A percentile compares a stretch with the other conserved stretches of the same genome.
Conservation (phyloP, 1,284 basidiomycete genomes). For the Rhodotorula sp. region DNA sequence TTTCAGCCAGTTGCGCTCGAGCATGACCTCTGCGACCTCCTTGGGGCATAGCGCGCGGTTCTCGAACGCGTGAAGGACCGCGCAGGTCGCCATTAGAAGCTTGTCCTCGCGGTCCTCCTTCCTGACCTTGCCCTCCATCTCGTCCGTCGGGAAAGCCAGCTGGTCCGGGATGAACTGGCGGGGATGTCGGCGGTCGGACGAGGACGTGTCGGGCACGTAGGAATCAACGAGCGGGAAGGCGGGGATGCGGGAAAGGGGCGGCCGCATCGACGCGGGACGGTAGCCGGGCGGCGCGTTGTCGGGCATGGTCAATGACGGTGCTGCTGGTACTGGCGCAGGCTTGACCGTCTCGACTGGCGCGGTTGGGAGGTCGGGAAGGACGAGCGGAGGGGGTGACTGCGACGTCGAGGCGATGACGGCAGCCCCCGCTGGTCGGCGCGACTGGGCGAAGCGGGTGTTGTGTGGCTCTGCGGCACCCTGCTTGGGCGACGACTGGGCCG, state of each 20-base stretch:
- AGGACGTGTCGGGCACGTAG: constrained; percentile 28
- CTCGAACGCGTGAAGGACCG: constrained; percentile 34
- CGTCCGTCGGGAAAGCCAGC: constrained; percentile 30
- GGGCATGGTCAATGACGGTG: background rate
- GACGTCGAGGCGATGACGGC: background rate
- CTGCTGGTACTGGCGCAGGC: background rate
- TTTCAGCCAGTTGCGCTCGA: constrained; percentile 41
- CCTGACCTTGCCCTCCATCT: constrained; percentile 25
- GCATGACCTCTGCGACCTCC: constrained; percentile 45
- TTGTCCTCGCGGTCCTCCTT: constrained; percentile 40
- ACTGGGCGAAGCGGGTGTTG: constrained; percentile 7
- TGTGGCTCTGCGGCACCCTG: background rate
- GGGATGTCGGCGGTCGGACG: constrained; percentile 27
- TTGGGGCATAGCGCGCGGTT: constrained; percentile 46
- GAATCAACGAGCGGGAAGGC: constrained; percentile 37
- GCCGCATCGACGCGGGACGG: constrained; percentile 11
- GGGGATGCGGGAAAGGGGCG: constrained; percentile 27
- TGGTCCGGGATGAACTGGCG: constrained; percentile 33
- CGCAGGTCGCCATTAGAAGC: constrained; percentile 42
- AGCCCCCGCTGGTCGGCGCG: background rate
- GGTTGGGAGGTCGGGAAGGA: background rate
- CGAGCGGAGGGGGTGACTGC: background rate
- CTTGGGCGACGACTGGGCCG: background rate
- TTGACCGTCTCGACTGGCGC: background rate
- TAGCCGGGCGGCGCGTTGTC: constrained; percentile 10